Evolutionary conservation across 768 basidiomycete genomes (phyloP), one percentile per base, ranked within the genome.

Genomic region (Chalciporus pseudorubinellus): DNA sequence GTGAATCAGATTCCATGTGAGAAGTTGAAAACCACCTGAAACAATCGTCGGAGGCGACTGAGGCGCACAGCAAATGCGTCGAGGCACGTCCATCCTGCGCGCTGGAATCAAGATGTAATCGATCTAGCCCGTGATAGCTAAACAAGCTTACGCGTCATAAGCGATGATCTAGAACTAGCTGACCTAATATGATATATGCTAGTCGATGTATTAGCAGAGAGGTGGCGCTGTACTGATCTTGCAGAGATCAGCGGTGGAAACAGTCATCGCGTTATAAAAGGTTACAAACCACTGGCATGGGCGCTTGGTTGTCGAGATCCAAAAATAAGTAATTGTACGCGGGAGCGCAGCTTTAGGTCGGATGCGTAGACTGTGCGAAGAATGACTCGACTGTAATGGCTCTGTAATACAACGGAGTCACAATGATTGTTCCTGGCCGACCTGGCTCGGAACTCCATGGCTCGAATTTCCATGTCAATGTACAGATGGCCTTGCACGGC

Each of bases 361-460:
- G 46, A 51, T 46, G 38, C 44, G 48, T 49, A 10, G 10, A 41
- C 42, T 34, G 51, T 53, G 59, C 39, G 48, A 53, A 41, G 39
- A 49, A 48, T 53, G 57, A 59, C 16, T 55, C 52, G 21, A 56
- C 52, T 50, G 49, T 52, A 59, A 34, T 31, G 31, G 29, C 57
- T 26, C 58, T 36, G 41, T 50, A 46, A 46, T 22, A 39, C 53
- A 48, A 22, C 44, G 46, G 48, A 46, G 22, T 31, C 29, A 44
- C n/a, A 28, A 31, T 41, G 50, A 31, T 46, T 26, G 66, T 70
- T 58, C 67, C 67, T 69, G 55, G 55, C 52, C 55, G 55, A 45
- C 41, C 10, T 34, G 45, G 34, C 29, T 51, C 57, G 51, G 46
- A 49, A 43, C 50, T 38, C 34, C 24, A 28, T 56, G 51, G 48